Evolutionary conservation across 164 flowering plant species (phyloP).

Genomic region (Aristolochia fimbriata): DNA sequence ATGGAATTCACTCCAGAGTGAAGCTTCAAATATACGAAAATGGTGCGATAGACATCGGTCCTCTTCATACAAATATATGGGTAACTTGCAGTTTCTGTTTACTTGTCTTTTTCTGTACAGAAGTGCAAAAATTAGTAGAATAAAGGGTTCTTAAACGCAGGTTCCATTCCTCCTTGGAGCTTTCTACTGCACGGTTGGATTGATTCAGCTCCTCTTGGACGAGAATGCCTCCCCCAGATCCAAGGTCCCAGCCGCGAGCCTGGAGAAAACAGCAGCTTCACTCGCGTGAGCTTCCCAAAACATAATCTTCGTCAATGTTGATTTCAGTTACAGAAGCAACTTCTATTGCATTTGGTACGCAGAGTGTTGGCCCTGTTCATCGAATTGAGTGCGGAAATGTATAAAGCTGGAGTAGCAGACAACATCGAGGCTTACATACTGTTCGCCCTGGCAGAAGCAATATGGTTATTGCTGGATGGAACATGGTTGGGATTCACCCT

Average conservation of each 20-base stretch:
- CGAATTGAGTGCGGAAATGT: slow-evolving; percentile 76
- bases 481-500: slow-evolving; percentile 62
- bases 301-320: background rate
- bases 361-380: slow-evolving; percentile 59
- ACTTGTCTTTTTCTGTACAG: background rate
- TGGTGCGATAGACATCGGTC: slow-evolving; percentile 69
- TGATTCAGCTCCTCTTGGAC: slow-evolving; percentile 65
- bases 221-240: slow-evolving; percentile 27
- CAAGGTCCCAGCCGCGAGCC: slow-evolving; percentile 28
- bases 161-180: slow-evolving; percentile 81
- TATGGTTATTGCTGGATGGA: slow-evolving; percentile 61
- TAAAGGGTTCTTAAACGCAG: slow-evolving; percentile 15
- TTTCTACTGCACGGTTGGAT: slow-evolving; percentile 70
- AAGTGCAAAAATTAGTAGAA: background rate
- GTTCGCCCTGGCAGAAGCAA: slow-evolving; percentile 64
- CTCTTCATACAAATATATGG: slow-evolving; percentile 79
- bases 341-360: background rate
- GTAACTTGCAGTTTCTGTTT: slow-evolving; percentile 15
- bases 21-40: slow-evolving; percentile 56
- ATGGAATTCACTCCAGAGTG: slow-evolving; percentile 82
- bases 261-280: slow-evolving; percentile 36
- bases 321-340: background rate
- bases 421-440: slow-evolving; percentile 64
- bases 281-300: slow-evolving; percentile 38
- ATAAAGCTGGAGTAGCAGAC: slow-evolving; percentile 72